A percentile compares a stretch with the other conserved stretches of the same genome.
phyloP scores from a whole-genome alignment of 192 early-diverging fungal genomes.

The Paraglomus occultum region DNA sequence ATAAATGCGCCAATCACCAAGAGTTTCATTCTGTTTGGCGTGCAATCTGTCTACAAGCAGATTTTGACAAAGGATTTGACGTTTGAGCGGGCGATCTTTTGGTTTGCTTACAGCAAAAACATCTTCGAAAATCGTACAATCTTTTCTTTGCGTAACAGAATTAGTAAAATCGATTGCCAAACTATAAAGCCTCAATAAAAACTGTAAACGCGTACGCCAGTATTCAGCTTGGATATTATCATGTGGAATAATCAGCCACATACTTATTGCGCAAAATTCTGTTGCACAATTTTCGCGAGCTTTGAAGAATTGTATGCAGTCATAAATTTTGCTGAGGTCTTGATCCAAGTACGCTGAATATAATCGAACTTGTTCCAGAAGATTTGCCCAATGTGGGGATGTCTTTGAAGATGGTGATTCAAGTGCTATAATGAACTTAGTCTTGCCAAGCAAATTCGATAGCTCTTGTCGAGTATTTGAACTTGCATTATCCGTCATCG shows the following conservation, averaged over 20 bases:
- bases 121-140: neutral
- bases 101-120: conserved; percentile 18
- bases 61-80: conserved; percentile 16
- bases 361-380: conserved; percentile 6
- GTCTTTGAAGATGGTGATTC: neutral
- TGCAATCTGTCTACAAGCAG: neutral
- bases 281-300: neutral
- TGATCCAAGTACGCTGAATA: conserved; percentile 17
- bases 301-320: neutral
- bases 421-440: neutral
- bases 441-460: neutral
- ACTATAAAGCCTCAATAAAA: neutral
- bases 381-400: neutral
- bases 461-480: neutral
- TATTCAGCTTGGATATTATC: neutral
- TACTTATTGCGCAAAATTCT: conserved; percentile 1
- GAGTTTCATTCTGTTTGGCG: neutral
- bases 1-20: conserved; percentile 3
- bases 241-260: neutral
- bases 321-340: neutral
- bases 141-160: neutral
- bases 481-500: neutral
- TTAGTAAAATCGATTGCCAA: neutral
- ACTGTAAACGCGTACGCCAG: neutral
- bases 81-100: neutral